A percentile compares a stretch with the other conserved stretches of the same genome.
Conservation (phyloP, 805 yeast species). For the Suhomyces sp. region DNA sequence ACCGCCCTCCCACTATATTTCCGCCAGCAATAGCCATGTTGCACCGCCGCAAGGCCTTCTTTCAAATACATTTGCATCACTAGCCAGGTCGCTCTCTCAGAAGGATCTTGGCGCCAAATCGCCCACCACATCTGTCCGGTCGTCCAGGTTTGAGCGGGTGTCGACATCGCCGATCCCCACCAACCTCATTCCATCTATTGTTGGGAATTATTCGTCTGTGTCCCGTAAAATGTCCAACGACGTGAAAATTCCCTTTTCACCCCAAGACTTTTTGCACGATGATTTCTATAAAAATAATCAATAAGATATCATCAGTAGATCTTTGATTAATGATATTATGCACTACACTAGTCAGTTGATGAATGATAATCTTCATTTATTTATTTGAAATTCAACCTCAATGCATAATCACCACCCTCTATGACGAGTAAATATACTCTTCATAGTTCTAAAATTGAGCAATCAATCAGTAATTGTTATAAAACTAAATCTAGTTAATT, state of each 20-base stretch:
- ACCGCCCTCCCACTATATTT: slow-evolving; percentile 18
- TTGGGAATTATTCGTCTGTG: slow-evolving; percentile 38
- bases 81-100: slow-evolving; percentile 12
- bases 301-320: no score
- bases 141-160: neutral
- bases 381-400: no score
- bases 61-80: slow-evolving; percentile 17
- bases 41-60: slow-evolving; percentile 4
- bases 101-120: slow-evolving; percentile 2
- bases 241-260: slow-evolving; percentile 38
- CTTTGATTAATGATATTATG: no score
- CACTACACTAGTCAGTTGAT: no score
- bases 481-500: no score
- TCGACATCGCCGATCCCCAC: slow-evolving; percentile 23
- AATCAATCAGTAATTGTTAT: no score
- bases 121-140: neutral
- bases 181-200: slow-evolving; percentile 38
- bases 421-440: no score
- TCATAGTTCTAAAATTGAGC: no score
- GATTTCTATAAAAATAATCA: slow-evolving; percentile 15
- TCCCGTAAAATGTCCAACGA: slow-evolving; percentile 35
- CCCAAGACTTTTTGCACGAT: slow-evolving; percentile 38
- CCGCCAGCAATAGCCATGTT: slow-evolving; percentile 2
- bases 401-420: no score
- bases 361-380: no score